Evolutionary conservation across 768 basidiomycete genomes (phyloP).

Genomic region (Pleurotus salmoneostramineus): DNA sequence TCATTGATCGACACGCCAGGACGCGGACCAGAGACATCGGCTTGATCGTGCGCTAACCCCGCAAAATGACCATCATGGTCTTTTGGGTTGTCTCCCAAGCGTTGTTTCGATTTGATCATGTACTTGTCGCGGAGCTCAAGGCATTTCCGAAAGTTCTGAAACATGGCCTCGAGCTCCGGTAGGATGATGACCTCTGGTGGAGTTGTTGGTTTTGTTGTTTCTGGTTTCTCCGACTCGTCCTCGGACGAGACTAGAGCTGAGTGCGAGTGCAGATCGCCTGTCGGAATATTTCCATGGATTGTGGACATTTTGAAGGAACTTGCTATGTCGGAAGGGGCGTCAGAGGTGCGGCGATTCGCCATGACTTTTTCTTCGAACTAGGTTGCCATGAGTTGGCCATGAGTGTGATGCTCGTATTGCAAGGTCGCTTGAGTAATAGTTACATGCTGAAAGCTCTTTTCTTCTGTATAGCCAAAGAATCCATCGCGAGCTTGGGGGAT

Average conservation of each 20-base stretch:
- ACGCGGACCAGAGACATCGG: constrained; percentile 64
- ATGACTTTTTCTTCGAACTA: constrained; percentile 75
- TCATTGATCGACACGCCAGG: constrained; percentile 47
- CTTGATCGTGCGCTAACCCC: constrained; percentile 58
- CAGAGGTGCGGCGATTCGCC: constrained; percentile 64
- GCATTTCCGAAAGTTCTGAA: constrained; percentile 76
- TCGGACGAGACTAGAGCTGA: constrained; percentile 17
- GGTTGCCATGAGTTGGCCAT: background rate
- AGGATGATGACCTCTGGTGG: constrained; percentile 13
- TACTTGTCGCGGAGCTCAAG: constrained; percentile 95
- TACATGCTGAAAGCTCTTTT: constrained; percentile 73
- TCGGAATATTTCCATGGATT: constrained; percentile 23
- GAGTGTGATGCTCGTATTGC: too few species aligned
- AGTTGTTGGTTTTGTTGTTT: constrained; percentile 14
- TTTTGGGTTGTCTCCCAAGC: constrained; percentile 91
- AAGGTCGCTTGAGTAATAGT: too few species aligned
- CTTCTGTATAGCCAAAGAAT: constrained; percentile 78
- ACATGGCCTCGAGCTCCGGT: constrained; percentile 34
- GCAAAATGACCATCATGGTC: constrained; percentile 83
- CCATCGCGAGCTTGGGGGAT: constrained; percentile 62
- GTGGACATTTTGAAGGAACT: constrained; percentile 35
- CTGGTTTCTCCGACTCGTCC: constrained; percentile 24
- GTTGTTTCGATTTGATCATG: constrained; percentile 80
- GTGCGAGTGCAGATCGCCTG: constrained; percentile 8
- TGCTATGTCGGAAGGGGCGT: constrained; percentile 38